These are phyloP conservation scores for Vaccinium darrowii DNA, from an alignment of 148 eudicot genomes.

Conservation along the genomic window DNA sequence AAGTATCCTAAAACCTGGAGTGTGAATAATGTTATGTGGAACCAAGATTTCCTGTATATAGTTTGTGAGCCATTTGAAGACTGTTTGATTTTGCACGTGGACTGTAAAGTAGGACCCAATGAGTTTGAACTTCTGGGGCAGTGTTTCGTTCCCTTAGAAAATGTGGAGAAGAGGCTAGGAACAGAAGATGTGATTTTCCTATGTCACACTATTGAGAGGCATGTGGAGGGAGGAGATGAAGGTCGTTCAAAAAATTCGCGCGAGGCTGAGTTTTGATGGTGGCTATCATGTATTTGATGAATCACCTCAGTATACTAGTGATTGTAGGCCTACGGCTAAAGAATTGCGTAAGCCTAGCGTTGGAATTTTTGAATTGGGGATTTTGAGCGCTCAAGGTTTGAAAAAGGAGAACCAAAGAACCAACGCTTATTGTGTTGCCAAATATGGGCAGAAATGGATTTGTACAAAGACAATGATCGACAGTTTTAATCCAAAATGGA, in stretches of 20 bases:
- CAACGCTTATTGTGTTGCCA: constrained; percentile 42
- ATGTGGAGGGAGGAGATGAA: constrained; percentile 26
- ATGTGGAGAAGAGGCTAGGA: constrained; percentile 36
- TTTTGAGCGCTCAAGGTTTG: constrained; percentile 34
- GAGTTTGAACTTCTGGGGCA: constrained; percentile 31
- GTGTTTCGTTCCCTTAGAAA: constrained; percentile 24
- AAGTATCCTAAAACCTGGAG: constrained; percentile 21
- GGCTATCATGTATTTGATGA: constrained; percentile 45
- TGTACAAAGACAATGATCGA: constrained; percentile 34
- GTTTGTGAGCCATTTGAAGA: constrained; percentile 44
- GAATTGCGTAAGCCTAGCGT: constrained; percentile 42
- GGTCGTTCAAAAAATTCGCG: constrained; percentile 32
- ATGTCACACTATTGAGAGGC: constrained; percentile 39
- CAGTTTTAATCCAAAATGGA: constrained; percentile 34
- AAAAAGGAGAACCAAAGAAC: constrained; percentile 32
- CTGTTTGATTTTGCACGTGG: constrained; percentile 31
- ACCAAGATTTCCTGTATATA: constrained; percentile 39
- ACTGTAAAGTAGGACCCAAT: constrained; percentile 29
- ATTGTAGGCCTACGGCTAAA: constrained; percentile 35
- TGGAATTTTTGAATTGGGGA: constrained; percentile 39
- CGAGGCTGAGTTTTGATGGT: constrained; percentile 41
- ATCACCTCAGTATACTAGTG: constrained; percentile 39
- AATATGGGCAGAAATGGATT: constrained; percentile 41
- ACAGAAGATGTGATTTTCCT: constrained; percentile 28
- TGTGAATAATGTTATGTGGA: constrained; percentile 32